phyloP scores from a whole-genome alignment of 2,329 filamentous ascomycete species.

The Cercospora zeae-maydis region DNA sequence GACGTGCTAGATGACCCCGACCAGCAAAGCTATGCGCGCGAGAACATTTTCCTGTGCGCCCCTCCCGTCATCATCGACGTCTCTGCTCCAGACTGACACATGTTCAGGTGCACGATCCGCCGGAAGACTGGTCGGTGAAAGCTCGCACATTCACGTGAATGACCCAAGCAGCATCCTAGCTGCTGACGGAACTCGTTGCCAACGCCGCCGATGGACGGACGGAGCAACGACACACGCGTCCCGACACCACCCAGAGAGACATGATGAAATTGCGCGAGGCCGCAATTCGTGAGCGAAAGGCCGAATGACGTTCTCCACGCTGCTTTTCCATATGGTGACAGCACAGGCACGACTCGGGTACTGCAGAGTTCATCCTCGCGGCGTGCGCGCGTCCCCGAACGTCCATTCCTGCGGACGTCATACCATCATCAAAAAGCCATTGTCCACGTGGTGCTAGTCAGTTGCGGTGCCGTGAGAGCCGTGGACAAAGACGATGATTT shows the following conservation, averaged over 20 bases:
- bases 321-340: too few species aligned
- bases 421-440: neutral
- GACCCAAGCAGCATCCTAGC: conserved; percentile 10
- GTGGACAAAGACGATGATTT: neutral
- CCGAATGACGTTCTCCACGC: too few species aligned
- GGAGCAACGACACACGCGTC: neutral
- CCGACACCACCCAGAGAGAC: neutral
- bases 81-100: conserved; percentile 7
- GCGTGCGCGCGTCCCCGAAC: neutral
- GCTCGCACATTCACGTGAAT: conserved; percentile 1
- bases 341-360: neutral
- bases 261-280: neutral
- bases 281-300: neutral
- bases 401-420: conserved; percentile 8
- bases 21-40: conserved; percentile 42
- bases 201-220: conserved; percentile 2
- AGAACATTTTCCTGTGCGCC: conserved; percentile 50
- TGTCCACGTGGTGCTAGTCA: neutral
- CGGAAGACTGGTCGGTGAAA: conserved; percentile 23
- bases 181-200: conserved; percentile 13
- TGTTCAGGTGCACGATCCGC: conserved; percentile 25
- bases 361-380: neutral
- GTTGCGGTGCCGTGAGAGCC: neutral
- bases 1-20: conserved; percentile 50
- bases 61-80: neutral